Conservation (phyloP, 257 asterid species). For the Solanum verrucosum region DNA sequence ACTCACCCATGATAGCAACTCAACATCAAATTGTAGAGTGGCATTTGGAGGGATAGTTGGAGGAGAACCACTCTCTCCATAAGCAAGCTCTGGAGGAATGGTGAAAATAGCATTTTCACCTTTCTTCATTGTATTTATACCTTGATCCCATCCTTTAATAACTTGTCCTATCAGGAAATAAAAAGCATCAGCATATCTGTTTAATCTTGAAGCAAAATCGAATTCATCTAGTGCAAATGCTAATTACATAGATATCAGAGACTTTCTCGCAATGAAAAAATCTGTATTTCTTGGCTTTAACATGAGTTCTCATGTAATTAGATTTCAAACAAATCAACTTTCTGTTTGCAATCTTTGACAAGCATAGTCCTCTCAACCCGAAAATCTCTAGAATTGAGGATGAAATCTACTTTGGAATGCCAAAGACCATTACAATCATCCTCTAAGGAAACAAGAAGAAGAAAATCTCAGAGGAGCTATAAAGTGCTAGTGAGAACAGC, state of each 20-base stretch:
- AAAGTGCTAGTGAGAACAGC: background rate
- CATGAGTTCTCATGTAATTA: background rate
- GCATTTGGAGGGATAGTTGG: conserved; percentile 75
- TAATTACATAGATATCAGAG: background rate
- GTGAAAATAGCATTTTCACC: conserved; percentile 66
- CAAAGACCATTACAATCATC: background rate
- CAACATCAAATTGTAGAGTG: conserved; percentile 67
- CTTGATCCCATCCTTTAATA: conserved; percentile 70
- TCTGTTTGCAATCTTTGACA: background rate
- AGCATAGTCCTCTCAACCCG: background rate
- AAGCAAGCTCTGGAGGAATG: conserved; percentile 61
- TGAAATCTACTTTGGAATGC: background rate
- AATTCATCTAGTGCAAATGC: background rate
- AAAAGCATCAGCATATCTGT: background rate
- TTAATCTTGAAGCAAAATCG: background rate
- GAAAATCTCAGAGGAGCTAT: background rate
- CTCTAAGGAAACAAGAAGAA: background rate
- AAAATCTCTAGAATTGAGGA: background rate
- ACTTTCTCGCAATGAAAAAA: background rate
- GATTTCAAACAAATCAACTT: background rate
- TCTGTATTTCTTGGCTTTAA: background rate
- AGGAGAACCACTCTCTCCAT: conserved; percentile 73
- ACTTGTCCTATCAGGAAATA: conserved; percentile 48
- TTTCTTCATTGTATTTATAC: conserved; percentile 73
- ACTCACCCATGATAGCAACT: conserved; percentile 58